Conservation (phyloP, 2,329 filamentous ascomycete species). For the Alternaria alternata region DNA sequence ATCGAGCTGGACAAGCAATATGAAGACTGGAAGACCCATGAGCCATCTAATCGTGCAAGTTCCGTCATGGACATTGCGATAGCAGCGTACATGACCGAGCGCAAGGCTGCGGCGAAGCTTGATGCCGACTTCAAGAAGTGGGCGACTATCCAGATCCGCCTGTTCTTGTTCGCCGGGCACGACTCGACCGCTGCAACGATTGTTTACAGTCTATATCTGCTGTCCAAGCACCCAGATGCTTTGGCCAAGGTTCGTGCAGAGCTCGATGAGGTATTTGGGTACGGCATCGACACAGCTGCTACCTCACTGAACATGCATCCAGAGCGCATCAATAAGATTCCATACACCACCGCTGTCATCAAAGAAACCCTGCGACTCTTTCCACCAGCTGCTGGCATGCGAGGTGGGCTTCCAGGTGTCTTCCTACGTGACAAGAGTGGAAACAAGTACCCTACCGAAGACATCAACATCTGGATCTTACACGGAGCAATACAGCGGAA, state of each 20-base stretch:
- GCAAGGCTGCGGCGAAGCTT: constrained; percentile 13
- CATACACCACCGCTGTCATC: constrained; percentile 45
- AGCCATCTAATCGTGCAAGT: background rate
- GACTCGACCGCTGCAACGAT: constrained; percentile 47
- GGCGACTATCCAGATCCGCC: constrained; percentile 7
- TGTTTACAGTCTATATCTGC: constrained; percentile 38
- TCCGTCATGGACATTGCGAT: constrained; percentile 25
- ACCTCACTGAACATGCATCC: constrained; percentile 31
- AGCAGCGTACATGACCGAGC: constrained; percentile 18
- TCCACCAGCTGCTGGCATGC: constrained; percentile 43
- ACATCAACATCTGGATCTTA: constrained; percentile 23
- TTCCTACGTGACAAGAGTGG: constrained; percentile 31
- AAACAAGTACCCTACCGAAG: constrained; percentile 29
- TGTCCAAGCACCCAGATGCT: constrained; percentile 35
- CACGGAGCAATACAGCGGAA: constrained; percentile 28
- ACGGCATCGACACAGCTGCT: constrained; percentile 14
- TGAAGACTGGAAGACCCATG: too few relatives aligned
- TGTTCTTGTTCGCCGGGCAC: constrained; percentile 45
- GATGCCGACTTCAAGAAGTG: constrained; percentile 32
- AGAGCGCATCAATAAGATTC: constrained; percentile 38
- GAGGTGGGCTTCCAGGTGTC: constrained; percentile 20
- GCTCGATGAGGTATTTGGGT: constrained; percentile 42
- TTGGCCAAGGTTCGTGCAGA: constrained; percentile 37
- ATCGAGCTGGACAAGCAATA: too few relatives aligned
- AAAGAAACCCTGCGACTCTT: constrained; percentile 48